phyloP scores from a whole-genome alignment of 768 basidiomycete genomes.

The Russula sp. region DNA sequence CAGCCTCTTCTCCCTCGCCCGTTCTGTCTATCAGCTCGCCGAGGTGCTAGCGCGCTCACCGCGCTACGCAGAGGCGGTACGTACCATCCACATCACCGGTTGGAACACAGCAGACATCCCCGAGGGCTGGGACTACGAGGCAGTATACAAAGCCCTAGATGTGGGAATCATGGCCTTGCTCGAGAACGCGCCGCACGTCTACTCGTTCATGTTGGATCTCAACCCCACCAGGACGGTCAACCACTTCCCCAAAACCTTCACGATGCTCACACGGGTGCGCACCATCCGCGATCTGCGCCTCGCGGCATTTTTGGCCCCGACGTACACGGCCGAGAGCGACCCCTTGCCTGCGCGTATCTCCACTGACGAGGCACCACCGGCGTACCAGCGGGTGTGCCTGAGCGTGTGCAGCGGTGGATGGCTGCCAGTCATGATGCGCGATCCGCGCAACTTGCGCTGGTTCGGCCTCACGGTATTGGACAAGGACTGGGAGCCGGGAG shows the following conservation, averaged over 20 bases:
- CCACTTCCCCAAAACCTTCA: conserved; percentile 1
- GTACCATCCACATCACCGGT: conserved; percentile 3
- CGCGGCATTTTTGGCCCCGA: neutral
- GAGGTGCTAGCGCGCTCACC: conserved; percentile 1
- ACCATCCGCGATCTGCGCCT: conserved; percentile 11
- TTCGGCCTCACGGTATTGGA: neutral
- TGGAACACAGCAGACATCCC: neutral
- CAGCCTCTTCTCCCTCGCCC: conserved; percentile 7
- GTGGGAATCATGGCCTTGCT: neutral
- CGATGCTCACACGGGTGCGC: neutral
- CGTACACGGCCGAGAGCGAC: neutral
- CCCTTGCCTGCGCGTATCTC: neutral
- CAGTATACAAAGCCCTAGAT: neutral
- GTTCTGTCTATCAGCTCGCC: neutral
- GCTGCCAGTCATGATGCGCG: conserved; percentile 1
- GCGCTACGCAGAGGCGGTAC: conserved; percentile 5
- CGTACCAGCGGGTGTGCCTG: neutral
- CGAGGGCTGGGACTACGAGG: neutral
- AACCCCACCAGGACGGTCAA: neutral
- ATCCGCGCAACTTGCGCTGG: conserved; percentile 14
- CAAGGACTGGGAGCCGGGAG: neutral
- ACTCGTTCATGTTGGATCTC: conserved; percentile 6
- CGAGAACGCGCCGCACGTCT: neutral
- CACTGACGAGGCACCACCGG: neutral
- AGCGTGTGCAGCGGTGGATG: neutral